phyloP scores from a whole-genome alignment of 1,139 yeast species.

The Citeromyces hawaiiensis region DNA sequence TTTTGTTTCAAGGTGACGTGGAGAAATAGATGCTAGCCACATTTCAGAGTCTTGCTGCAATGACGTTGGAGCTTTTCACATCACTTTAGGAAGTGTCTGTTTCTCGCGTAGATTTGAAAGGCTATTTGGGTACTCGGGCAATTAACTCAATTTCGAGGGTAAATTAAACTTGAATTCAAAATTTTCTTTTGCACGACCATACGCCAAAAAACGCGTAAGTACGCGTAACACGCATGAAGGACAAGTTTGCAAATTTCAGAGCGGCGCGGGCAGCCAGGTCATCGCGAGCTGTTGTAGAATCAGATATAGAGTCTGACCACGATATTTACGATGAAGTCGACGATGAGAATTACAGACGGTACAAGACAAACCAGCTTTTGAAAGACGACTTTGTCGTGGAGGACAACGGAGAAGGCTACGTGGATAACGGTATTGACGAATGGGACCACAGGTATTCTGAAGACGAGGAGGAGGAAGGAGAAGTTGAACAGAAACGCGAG shows the following conservation, averaged over 20 bases:
- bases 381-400: conserved; percentile 92
- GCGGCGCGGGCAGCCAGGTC: conserved; percentile 27
- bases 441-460: conserved; percentile 56
- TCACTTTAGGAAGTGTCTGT: no score
- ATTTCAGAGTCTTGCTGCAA: no score
- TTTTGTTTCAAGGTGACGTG: no score
- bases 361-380: conserved; percentile 67
- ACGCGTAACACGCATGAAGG: neutral
- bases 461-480: conserved; percentile 33
- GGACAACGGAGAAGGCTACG: conserved; percentile 83
- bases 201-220: neutral
- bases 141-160: neutral
- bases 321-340: conserved; percentile 77
- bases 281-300: conserved; percentile 16
- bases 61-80: no score
- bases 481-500: conserved; percentile 19
- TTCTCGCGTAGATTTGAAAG: no score
- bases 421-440: conserved; percentile 84
- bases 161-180: neutral
- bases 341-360: conserved; percentile 63
- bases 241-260: conserved; percentile 23
- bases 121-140: neutral
- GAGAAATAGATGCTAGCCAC: no score
- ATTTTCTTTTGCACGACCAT: neutral
- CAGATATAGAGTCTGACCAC: conserved; percentile 14